Base-by-base conservation (phyloP, 202 grass and related monocot genomes). In the Zoysia matrella region DNA sequence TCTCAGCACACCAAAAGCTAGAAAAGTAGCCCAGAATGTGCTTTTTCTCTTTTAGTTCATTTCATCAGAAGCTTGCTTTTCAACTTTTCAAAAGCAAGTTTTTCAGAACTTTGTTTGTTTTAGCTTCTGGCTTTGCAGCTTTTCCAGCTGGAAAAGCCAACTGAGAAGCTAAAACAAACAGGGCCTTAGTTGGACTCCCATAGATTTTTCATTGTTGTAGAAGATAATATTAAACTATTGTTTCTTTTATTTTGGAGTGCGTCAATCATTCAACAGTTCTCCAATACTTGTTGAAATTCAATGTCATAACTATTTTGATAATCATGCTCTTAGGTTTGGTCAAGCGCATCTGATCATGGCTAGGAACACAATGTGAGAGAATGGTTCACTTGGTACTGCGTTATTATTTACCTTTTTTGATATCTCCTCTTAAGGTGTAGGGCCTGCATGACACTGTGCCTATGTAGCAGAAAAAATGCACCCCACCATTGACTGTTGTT, bases 341-440 rank as follows among this genome's bases (percentile, higher is more conserved):
- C 79, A 94, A 94, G 95, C 84, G 82, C 92, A 98, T 98, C 95
- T 98, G 92, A 98, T 66, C 62, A 85, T 81, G n/a, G 83, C 76
- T 91, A 87, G 55, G 84, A 76, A 94, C 51, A 77, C 57, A 80
- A 15, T 71, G 36, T 73, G 48, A 89, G 65, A 74, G 76, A 85
- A 71, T 82, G 80, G 88, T 74, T 77, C 67, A 85, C 16, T 30
- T 12, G 41, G 57, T 72, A 44, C 69, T 77, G 48, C 52, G 43
- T 61, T 72, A n/a, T 83, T 82, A 39, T 81, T 83, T 67, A 58
- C n/a, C 55, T 86, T 14, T 77, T 91, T 67, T 58, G 36, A 64
- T 72, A 86, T 85, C 4, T 78, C 12, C 41, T 6, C n/a, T 73
- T 75, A 73, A 67, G 75, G 51, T 18, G 46, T 79, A 46, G 75